A percentile compares a stretch with the other conserved stretches of the same genome.
These are phyloP conservation scores for Penicillium griseofulvum DNA, from an alignment of 2,329 filamentous ascomycete species.

Conservation along the genomic window DNA sequence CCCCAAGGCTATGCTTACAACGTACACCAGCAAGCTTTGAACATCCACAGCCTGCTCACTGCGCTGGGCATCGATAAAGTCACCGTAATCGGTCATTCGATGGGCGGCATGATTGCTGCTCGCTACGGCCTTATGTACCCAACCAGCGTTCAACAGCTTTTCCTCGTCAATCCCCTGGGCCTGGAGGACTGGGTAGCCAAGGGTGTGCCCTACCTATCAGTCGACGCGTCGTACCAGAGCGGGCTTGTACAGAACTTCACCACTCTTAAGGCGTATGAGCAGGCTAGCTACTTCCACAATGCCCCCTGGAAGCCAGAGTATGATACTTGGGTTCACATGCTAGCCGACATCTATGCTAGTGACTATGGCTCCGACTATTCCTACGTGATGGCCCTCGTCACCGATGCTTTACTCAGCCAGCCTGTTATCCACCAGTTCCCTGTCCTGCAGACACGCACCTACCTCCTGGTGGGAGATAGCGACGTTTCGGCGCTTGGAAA, in stretches of 20 bases:
- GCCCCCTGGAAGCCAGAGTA: constrained; percentile 13
- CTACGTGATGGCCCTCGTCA: constrained; percentile 16
- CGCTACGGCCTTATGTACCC: constrained; percentile 18
- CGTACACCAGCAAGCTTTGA: constrained; percentile 11
- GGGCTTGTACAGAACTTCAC: constrained; percentile 12
- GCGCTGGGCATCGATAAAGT: constrained; percentile 9
- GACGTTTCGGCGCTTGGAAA: constrained; percentile 14
- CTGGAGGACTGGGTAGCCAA: constrained; percentile 16
- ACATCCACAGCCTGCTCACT: constrained; percentile 14
- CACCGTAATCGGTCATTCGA: constrained; percentile 14
- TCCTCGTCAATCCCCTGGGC: constrained; percentile 13
- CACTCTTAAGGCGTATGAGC: constrained; percentile 13
- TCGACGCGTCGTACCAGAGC: constrained; percentile 8
- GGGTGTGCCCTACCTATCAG: constrained; percentile 9
- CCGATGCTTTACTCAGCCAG: constrained; percentile 13
- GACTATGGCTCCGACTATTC: constrained; percentile 11
- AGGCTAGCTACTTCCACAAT: constrained; percentile 12
- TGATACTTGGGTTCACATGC: constrained; percentile 14
- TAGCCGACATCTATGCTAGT: constrained; percentile 12
- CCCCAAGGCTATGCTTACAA: constrained; percentile 17
- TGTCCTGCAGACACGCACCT: constrained; percentile 11
- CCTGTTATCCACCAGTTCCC: constrained; percentile 14
- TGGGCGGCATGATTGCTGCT: constrained; percentile 16
- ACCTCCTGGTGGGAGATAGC: constrained; percentile 13
- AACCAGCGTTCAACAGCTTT: constrained; percentile 7